These are phyloP conservation scores for Trichosporon faecale DNA, from an alignment of 1,284 basidiomycete genomes.

Conservation along the genomic window DNA sequence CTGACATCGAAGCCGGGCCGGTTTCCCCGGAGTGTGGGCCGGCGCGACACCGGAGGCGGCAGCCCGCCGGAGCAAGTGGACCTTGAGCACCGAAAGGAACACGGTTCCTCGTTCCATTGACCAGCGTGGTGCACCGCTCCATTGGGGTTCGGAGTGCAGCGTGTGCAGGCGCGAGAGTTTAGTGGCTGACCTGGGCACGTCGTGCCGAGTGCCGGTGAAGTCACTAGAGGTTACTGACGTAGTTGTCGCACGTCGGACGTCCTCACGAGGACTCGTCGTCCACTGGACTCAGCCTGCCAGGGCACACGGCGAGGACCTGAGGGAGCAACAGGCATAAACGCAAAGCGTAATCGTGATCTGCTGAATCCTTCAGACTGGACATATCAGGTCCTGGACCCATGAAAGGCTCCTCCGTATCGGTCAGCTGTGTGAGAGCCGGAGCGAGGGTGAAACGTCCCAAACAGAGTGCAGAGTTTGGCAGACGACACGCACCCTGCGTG, in stretches of 20 bases:
- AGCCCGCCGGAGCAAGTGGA: too few species aligned
- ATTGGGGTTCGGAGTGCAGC: neutral
- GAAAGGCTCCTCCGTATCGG: neutral
- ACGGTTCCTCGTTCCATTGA: neutral
- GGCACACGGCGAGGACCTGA: neutral
- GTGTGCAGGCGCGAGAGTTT: neutral
- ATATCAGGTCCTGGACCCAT: neutral
- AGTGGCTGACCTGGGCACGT: neutral
- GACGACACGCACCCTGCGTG: neutral
- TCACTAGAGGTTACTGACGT: neutral
- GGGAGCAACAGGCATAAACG: neutral
- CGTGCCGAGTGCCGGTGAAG: neutral
- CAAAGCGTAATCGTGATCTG: neutral
- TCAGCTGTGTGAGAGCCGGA: neutral
- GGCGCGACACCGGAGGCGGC: neutral
- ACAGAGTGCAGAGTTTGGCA: neutral
- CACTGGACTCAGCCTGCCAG: too few species aligned
- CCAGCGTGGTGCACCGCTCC: neutral
- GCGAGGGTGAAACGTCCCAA: neutral
- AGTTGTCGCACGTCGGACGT: neutral
- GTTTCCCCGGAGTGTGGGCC: neutral
- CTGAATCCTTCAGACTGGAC: neutral
- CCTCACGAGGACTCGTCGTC: neutral
- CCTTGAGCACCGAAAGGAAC: neutral
- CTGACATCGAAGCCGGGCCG: neutral